Evolutionary conservation across 805 yeast genomes (phyloP), one percentile per base, ranked within the genome.

Genomic region (Clavispora phyllophila): DNA sequence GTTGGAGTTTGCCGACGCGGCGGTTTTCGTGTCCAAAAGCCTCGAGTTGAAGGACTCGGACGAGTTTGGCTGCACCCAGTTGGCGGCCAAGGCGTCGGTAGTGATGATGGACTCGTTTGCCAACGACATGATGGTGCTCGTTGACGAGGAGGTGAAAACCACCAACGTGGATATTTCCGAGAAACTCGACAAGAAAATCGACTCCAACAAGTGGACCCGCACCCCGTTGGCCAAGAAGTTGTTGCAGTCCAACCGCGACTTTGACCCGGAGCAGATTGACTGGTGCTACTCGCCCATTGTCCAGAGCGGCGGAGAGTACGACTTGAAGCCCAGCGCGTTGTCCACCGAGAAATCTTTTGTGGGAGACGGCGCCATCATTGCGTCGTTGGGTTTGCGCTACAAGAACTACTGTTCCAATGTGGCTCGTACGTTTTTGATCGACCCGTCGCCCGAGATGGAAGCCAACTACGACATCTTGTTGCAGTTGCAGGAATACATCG

Each of bases 271-370:
- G 47, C 77, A 80, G 49, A 66, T 91, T 17, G 98, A 91, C 61
- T 91, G 97, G 96, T 86, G 95, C 51, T 88, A 87, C 62, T 80
- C 89, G 42, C 97, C 98, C 23, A 86, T 89, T 40, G 76, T 89
- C 41, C 95, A 88, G 66, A 84, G 95, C 53, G 95, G 95, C 42
- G 88, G 87, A 27, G 79, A 81, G 42, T 90, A 81, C 57, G 96
- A 89, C 62, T 70, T 90, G 57, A 82, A 76, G 55, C 90, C 95
- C 34, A 81, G 91, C 44, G 96, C 95, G 1, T 78, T 81, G 44
- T 83, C 96, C 1, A 78, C 79, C 40, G 75, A 79, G 46, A 77
- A 78, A 36, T 78, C 76, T 50, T 68, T 84, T 40, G 75, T 76
- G 38, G 84, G 87, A 8, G 68, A 68, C 36, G 91, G 96, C 19